These are phyloP conservation scores for Camelina neglecta DNA, from an alignment of 345 rosid genomes.

Conservation along the genomic window DNA sequence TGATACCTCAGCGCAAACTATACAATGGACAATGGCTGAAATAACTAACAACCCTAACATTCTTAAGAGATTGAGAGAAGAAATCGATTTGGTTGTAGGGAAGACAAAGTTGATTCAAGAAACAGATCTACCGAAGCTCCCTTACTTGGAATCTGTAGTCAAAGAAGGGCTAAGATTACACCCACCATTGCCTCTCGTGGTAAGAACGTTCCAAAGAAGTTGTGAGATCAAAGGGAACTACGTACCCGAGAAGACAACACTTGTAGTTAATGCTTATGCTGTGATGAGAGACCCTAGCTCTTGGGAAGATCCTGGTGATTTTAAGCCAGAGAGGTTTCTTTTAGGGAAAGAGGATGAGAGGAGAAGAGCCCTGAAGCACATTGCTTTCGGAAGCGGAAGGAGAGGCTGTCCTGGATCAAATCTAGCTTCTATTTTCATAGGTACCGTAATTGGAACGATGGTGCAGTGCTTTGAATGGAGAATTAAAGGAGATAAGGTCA, in stretches of 20 bases:
- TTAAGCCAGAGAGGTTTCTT: slow-evolving; percentile 67
- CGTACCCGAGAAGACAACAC: slow-evolving; percentile 54
- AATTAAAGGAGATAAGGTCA: not conserved
- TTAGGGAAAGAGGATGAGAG: slow-evolving; percentile 41
- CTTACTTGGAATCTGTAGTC: slow-evolving; percentile 56
- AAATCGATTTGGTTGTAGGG: slow-evolving; percentile 56
- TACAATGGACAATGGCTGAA: slow-evolving; percentile 68
- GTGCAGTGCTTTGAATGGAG: slow-evolving; percentile 21
- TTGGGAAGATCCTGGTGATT: slow-evolving; percentile 65
- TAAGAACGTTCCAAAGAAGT: slow-evolving; percentile 50
- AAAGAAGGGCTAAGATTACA: slow-evolving; percentile 71
- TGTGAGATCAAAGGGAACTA: slow-evolving; percentile 51
- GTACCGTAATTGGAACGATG: slow-evolving; percentile 8
- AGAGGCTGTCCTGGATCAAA: slow-evolving; percentile 67
- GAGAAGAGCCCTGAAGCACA: slow-evolving; percentile 51
- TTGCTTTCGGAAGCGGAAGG: slow-evolving; percentile 70
- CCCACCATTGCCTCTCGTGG: slow-evolving; percentile 55
- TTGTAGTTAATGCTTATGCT: slow-evolving; percentile 64
- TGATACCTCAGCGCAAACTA: slow-evolving; percentile 33
- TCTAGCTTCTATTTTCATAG: slow-evolving; percentile 34
- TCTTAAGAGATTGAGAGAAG: slow-evolving; percentile 55
- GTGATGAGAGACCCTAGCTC: slow-evolving; percentile 57
- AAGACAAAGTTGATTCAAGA: slow-evolving; percentile 55
- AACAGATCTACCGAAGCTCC: slow-evolving; percentile 53
- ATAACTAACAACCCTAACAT: slow-evolving; percentile 56